Conservation (phyloP, 176 grass and related monocot genomes). For the Triticum turgidum region DNA sequence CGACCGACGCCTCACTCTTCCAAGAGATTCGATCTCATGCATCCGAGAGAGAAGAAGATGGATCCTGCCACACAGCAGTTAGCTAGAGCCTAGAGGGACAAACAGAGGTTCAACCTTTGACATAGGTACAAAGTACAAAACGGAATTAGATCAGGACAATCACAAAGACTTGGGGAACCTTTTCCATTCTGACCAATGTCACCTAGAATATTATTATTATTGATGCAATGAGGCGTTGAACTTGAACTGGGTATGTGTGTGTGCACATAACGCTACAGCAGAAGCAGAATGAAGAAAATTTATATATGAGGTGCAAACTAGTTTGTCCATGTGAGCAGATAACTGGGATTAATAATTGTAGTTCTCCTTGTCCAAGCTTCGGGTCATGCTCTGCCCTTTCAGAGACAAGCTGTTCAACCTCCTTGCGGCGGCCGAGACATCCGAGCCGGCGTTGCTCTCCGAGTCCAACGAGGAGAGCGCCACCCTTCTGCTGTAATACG, state of each 20-base stretch:
- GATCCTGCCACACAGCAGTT: too few relatives aligned
- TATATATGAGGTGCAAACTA: background rate
- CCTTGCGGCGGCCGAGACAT: conserved; percentile 28
- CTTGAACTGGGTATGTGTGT: background rate
- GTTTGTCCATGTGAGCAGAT: background rate
- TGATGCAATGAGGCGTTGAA: background rate
- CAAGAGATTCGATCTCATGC: too few relatives aligned
- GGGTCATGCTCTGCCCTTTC: conserved; percentile 46
- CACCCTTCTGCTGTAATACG: conserved; percentile 37
- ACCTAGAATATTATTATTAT: background rate
- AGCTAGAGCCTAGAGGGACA: too few relatives aligned
- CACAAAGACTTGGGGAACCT: background rate
- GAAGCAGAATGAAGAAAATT: background rate
- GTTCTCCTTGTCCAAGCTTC: conserved; percentile 77
- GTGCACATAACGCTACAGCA: background rate
- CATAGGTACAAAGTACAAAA: too few relatives aligned
- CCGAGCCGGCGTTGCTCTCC: conserved; percentile 38
- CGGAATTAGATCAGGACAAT: too few relatives aligned
- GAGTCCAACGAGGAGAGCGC: conserved; percentile 55
- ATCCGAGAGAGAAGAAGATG: too few relatives aligned
- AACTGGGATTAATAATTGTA: background rate
- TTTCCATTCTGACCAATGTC: background rate
- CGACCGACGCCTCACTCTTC: too few relatives aligned
- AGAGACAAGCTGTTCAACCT: conserved; percentile 25
- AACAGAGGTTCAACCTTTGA: too few relatives aligned